These are phyloP conservation scores for Niveomyces coronatus DNA, from an alignment of 2,329 filamentous ascomycete species.

Conservation along the genomic window DNA sequence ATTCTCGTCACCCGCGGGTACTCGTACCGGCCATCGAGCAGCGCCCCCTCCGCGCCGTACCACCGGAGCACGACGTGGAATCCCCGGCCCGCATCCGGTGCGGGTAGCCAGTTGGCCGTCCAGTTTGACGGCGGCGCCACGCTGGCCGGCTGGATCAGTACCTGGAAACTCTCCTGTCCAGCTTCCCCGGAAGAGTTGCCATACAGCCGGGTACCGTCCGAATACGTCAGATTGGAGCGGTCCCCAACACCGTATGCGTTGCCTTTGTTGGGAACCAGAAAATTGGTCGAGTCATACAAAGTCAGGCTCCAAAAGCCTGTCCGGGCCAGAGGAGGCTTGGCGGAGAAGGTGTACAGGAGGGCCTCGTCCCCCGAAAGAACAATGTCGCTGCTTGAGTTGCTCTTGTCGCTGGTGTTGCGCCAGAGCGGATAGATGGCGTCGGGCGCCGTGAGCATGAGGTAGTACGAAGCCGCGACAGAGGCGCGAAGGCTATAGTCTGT, in stretches of 20 bases:
- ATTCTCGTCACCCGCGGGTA: not conserved
- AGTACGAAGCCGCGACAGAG: constrained; percentile 5
- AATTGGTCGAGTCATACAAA: constrained; percentile 15
- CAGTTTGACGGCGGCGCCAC: constrained; percentile 17
- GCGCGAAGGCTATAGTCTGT: constrained; percentile 5
- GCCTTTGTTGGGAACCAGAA: constrained; percentile 16
- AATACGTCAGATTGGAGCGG: constrained; percentile 17
- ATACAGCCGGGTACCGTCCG: constrained; percentile 13
- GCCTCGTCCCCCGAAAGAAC: constrained; percentile 4
- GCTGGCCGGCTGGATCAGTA: constrained; percentile 18
- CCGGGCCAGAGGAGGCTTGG: constrained; percentile 6
- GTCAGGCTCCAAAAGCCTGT: constrained; percentile 20
- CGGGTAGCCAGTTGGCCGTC: constrained; percentile 14
- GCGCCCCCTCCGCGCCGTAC: not conserved
- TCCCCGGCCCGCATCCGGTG: not conserved
- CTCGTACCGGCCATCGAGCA: constrained; percentile 1
- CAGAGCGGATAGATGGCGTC: constrained; percentile 11
- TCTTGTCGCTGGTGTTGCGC: not conserved
- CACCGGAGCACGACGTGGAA: not conserved
- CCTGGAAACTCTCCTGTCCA: constrained; percentile 14
- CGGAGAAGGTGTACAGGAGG: constrained; percentile 10
- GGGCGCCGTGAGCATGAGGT: constrained; percentile 9
- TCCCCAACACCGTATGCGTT: constrained; percentile 17
- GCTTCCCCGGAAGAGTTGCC: not conserved
- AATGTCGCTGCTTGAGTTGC: not conserved